Base-by-base conservation (phyloP, 352 stramenopile species). In the Elongisporangium prolatum region DNA sequence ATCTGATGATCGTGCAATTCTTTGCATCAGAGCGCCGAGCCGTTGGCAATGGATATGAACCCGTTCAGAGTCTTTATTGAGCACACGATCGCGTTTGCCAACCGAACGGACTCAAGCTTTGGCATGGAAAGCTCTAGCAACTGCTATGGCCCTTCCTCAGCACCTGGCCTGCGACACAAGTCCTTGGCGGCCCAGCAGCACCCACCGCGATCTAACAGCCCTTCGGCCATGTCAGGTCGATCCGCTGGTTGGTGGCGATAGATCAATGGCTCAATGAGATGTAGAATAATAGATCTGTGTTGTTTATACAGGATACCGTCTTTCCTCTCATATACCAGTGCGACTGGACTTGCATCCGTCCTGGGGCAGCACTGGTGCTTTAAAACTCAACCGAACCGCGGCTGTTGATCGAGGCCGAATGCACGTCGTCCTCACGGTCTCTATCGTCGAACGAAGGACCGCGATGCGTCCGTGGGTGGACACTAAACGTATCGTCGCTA, bases 31-130 rank as follows among this genome's bases (percentile, higher is more conserved):
- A 88, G 79, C 59, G 77, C 77, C 0, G 65, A 87, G 37, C 76
- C 76, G 2, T 77, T 84, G 37, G 48, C 61, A 17, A 63, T 93
- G 28, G 84, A 93, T 18, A 63, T 67, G 25, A 71, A 64, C 16
- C 60, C 63, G 6, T 87, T 91, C 48, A 71, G 77, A 65, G 61
- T 65, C 14, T 93, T 93, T 44, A 65, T 93, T 22, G 78, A 89
- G 48, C 80, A 79, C 28, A 75, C 83, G 2, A 48, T 89, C 13
- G 60, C 73, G 17, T 89, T 89, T 52, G 74, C 77, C 3, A 86
- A 84, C 60, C 69, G 54, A 53, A 61, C 40, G 16, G 59, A 14
- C 38, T 47, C 52, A 10, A 62, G 24, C 50, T 60, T 37, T 5
- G 22, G 40, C 40, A 4, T 52, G 5, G 60, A 64, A 28, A 52